These are phyloP conservation scores for Pyrus pyrifolia DNA, from an alignment of 306 rosid species.

Conservation along the genomic window DNA sequence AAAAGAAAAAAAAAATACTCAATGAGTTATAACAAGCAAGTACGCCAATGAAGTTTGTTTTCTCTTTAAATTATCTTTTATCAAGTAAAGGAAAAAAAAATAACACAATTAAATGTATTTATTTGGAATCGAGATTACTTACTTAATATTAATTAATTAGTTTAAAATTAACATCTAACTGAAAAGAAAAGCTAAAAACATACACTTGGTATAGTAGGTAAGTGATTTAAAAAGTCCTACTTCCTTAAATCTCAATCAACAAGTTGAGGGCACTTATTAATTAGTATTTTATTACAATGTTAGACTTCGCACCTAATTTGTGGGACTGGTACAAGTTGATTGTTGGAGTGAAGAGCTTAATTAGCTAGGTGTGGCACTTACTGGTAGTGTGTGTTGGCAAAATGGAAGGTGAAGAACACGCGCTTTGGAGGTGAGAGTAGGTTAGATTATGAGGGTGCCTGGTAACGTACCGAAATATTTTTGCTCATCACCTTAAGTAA, in stretches of 20 bases:
- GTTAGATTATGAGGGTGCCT: not conserved
- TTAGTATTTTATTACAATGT: not conserved
- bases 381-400: not conserved
- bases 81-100: not conserved
- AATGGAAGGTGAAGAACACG: not conserved
- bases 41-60: not conserved
- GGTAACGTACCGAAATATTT: not conserved
- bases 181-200: not conserved
- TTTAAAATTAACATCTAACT: not conserved
- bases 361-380: not conserved
- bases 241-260: slow-evolving; percentile 15
- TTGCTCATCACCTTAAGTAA: too few relatives aligned
- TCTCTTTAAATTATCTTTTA: not conserved
- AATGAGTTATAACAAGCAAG: too few relatives aligned
- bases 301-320: slow-evolving; percentile 12
- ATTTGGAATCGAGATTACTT: not conserved
- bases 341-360: slow-evolving; percentile 5
- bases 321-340: not conserved
- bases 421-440: not conserved
- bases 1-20: not conserved
- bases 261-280: slow-evolving; percentile 4
- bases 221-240: slow-evolving; percentile 1
- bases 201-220: not conserved
- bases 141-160: not conserved
- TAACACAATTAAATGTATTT: not conserved